These are phyloP conservation scores for Bryoerythrophyllum caledonicum DNA, from an alignment of 225 moss, liverwort and hornwort species.

Conservation along the genomic window DNA sequence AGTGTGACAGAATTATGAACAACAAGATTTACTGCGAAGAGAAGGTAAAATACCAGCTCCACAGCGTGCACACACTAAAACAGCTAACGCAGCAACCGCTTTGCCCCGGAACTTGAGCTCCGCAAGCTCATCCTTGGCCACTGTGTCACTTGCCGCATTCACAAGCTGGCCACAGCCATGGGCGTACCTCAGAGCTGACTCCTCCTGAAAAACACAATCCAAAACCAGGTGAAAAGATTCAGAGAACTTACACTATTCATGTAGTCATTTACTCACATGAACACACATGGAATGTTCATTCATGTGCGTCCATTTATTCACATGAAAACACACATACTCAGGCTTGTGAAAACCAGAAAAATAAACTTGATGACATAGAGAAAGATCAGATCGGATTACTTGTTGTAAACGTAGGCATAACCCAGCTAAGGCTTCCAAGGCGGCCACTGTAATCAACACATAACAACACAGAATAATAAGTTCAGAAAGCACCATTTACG, in stretches of 20 bases:
- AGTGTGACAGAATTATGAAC: no score
- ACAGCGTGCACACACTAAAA: slow-evolving; percentile 60
- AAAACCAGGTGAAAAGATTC: neutral
- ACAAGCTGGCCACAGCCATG: slow-evolving; percentile 63
- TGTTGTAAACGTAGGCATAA: slow-evolving; percentile 75
- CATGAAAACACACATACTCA: slow-evolving; percentile 18
- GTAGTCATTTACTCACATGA: no score
- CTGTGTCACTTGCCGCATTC: slow-evolving; percentile 46
- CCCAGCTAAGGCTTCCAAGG: slow-evolving; percentile 78
- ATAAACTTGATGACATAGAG: slow-evolving; percentile 20
- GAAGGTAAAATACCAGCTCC: slow-evolving; percentile 60
- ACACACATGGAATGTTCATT: no score
- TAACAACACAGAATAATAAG: slow-evolving; percentile 29
- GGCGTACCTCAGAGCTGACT: slow-evolving; percentile 64
- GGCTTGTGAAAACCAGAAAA: slow-evolving; percentile 1
- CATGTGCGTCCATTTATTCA: neutral
- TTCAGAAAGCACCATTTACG: no score
- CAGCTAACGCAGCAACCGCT: slow-evolving; percentile 66
- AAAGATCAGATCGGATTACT: slow-evolving; percentile 44
- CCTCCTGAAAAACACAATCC: slow-evolving; percentile 51
- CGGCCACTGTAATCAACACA: slow-evolving; percentile 67
- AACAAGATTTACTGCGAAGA: slow-evolving; percentile 5
- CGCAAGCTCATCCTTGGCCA: slow-evolving; percentile 45
- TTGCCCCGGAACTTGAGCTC: slow-evolving; percentile 73
- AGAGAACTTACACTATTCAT: no score